Base-by-base conservation (phyloP, 2,329 filamentous ascomycete species). In the Stemphylium vesicarium region DNA sequence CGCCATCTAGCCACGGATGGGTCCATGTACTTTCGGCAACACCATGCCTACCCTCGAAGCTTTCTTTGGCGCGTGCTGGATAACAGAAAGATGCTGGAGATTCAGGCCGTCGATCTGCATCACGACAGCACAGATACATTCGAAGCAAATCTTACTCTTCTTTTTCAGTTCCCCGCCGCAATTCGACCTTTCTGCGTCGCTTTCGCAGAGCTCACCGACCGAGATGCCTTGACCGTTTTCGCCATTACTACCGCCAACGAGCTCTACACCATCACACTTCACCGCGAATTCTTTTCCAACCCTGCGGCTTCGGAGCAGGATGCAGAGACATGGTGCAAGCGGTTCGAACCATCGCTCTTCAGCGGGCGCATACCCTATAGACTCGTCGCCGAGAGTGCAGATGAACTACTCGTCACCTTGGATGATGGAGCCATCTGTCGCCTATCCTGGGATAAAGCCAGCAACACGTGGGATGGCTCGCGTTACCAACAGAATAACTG, bases 21-120 rank as follows among this genome's bases (percentile, higher is more conserved):
- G 24, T 92, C 91, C 2, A 84, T 98, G 51, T 96, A 91, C 79
- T 92, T 96, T 76, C 87, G 95, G 50, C 85, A 85, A 74, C 85
- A 89, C 74, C 86, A 89, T 69, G 81, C 84, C 60, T 88, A 89
- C 60, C 95, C 95, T 35, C 88, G 90, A 71, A 91, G 86, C 75
- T 96, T 98, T 72, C 83, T 96, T 42, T 99, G 95, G 95, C 86
- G 94, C 65, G 84, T 98, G 35, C 79, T 97, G 57, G 89, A 96
- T 69, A 87, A 91, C 67, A 86, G 87, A 69, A 90, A 85, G 63
- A 81, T 92, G 59, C 82, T 99, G 65, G 94, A 95, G 77, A 82
- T 99, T 45, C 89, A 91, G 70, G 88, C 87, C 36, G 86, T 91
- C 56, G 95, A 99, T 76, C 79, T 97, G 62, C 89, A 86, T 18